phyloP scores from a whole-genome alignment of 2,329 filamentous ascomycete species.

The Sporothrix pallida region DNA sequence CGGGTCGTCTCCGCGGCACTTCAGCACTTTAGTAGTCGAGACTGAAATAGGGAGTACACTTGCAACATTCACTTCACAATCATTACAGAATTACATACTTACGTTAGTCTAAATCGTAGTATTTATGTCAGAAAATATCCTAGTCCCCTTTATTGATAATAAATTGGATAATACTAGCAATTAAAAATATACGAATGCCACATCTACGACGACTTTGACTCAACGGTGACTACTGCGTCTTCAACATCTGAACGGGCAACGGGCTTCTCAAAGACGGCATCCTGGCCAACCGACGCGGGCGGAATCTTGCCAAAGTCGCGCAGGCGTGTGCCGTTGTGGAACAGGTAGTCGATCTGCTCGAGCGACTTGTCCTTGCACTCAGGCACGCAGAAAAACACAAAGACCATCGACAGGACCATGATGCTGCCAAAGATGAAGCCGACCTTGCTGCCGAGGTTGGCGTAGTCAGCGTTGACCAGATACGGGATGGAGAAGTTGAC shows the following conservation, averaged over 20 bases:
- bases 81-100: too few species aligned
- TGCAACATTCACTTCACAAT: too few species aligned
- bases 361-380: slow-evolving; percentile 32
- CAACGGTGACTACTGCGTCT: background rate
- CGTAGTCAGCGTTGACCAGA: slow-evolving; percentile 32
- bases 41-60: too few species aligned
- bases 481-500: slow-evolving; percentile 34
- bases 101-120: too few species aligned
- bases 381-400: slow-evolving; percentile 31
- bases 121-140: too few species aligned
- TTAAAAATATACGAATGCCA: too few species aligned
- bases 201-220: background rate
- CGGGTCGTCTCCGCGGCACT: background rate
- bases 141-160: too few species aligned
- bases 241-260: background rate
- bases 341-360: slow-evolving; percentile 31
- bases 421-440: slow-evolving; percentile 33
- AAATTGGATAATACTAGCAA: too few species aligned
- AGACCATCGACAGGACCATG: slow-evolving; percentile 21
- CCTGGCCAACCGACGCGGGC: background rate
- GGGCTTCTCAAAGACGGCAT: background rate
- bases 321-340: slow-evolving; percentile 12
- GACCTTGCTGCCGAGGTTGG: slow-evolving; percentile 31
- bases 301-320: slow-evolving; percentile 26
- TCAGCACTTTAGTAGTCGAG: background rate